These are phyloP conservation scores for Potentilla sterilis DNA, from an alignment of 306 rosid species.

Conservation along the genomic window DNA sequence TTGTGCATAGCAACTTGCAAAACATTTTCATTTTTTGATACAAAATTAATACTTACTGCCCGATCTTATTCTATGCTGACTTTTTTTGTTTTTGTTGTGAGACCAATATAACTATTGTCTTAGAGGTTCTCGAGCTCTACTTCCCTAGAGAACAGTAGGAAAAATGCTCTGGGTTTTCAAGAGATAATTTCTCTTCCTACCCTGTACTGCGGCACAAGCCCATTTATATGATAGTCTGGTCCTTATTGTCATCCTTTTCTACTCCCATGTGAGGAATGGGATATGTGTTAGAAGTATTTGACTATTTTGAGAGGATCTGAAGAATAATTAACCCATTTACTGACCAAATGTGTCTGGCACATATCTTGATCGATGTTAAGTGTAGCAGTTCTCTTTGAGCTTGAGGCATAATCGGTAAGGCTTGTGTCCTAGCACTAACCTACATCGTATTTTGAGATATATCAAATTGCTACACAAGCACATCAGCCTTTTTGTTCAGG, in stretches of 20 bases:
- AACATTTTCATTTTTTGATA: background rate
- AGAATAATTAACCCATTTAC: background rate
- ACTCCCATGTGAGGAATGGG: background rate
- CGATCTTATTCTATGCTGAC: background rate
- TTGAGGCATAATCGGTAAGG: background rate
- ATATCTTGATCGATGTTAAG: background rate
- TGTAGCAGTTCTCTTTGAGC: background rate
- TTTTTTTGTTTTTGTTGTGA: background rate
- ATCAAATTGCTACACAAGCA: background rate
- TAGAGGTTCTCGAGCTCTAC: background rate
- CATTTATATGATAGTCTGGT: background rate
- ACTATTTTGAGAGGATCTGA: too few species aligned
- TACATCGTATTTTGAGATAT: background rate
- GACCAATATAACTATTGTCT: background rate
- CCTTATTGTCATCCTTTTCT: background rate
- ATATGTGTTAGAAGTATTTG: background rate
- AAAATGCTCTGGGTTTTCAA: background rate
- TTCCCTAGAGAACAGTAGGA: background rate
- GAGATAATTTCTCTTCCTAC: background rate
- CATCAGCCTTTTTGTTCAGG: background rate
- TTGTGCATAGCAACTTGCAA: slow-evolving; percentile 18
- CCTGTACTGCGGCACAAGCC: background rate
- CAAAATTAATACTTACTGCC: background rate
- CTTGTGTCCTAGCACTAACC: background rate
- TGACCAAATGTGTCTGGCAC: background rate